phyloP scores from a whole-genome alignment of 768 basidiomycete genomes.

The Psilocybe sp. region DNA sequence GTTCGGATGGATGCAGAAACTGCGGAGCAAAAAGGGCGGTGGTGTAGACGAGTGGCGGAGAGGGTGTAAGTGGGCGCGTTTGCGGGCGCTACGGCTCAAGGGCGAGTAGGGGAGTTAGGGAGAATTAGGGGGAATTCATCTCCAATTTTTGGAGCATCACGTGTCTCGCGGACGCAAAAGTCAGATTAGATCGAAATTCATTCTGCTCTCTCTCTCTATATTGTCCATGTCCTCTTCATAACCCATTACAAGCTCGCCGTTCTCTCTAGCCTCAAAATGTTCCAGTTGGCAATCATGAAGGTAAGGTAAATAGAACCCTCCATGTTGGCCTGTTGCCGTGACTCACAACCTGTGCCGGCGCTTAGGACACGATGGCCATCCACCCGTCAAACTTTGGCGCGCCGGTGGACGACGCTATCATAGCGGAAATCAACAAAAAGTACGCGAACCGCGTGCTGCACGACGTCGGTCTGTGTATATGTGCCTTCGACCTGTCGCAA shows the following conservation, averaged over 20 bases:
- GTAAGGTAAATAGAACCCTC: slow-evolving; percentile 17
- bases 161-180: neutral
- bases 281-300: slow-evolving; percentile 35
- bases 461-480: slow-evolving; percentile 88
- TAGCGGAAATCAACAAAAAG: slow-evolving; percentile 88
- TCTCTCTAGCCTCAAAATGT: slow-evolving; percentile 12
- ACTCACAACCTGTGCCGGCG: slow-evolving; percentile 1
- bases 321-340: neutral
- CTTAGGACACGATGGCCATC: slow-evolving; percentile 87
- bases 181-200: neutral
- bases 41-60: too few relatives aligned
- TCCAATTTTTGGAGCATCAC: slow-evolving; percentile 4
- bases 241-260: neutral
- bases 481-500: slow-evolving; percentile 82
- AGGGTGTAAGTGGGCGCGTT: neutral
- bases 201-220: neutral
- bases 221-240: neutral
- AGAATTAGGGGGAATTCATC: too few relatives aligned
- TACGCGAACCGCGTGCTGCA: slow-evolving; percentile 91
- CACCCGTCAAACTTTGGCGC: slow-evolving; percentile 82
- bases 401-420: slow-evolving; percentile 76
- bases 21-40: too few relatives aligned
- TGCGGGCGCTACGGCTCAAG: too few relatives aligned
- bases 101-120: too few relatives aligned
- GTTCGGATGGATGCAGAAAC: too few relatives aligned